These are phyloP conservation scores for Zygosaccharomyces lentus DNA, from an alignment of 805 yeast species.

Conservation along the genomic window DNA sequence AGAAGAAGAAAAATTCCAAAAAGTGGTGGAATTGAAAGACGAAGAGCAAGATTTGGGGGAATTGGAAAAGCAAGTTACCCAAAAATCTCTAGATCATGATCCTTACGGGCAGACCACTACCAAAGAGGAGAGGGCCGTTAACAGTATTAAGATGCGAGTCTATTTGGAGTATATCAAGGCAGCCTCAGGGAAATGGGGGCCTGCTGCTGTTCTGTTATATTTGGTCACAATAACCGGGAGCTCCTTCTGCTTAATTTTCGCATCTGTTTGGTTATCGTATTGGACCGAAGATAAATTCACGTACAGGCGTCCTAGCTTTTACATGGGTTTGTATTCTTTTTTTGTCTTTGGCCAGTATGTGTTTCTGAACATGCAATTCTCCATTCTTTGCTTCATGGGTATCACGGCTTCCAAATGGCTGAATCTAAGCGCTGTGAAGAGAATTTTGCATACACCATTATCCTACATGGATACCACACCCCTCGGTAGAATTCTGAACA, in stretches of 20 bases:
- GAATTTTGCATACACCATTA: slow-evolving; percentile 75
- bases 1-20: slow-evolving; percentile 5
- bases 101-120: slow-evolving; percentile 39
- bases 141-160: slow-evolving; percentile 46
- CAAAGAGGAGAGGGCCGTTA: slow-evolving; percentile 57
- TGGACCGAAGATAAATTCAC: slow-evolving; percentile 64
- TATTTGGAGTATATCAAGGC: slow-evolving; percentile 48
- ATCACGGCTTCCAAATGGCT: slow-evolving; percentile 52
- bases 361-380: slow-evolving; percentile 38
- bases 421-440: slow-evolving; percentile 57
- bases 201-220: slow-evolving; percentile 23
- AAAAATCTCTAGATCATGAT: slow-evolving; percentile 16
- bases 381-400: slow-evolving; percentile 39
- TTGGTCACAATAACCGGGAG: slow-evolving; percentile 24
- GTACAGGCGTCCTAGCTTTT: slow-evolving; percentile 47
- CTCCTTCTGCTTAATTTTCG: slow-evolving; percentile 31
- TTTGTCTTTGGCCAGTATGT: slow-evolving; percentile 46
- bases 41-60: slow-evolving; percentile 15
- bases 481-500: slow-evolving; percentile 75
- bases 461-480: slow-evolving; percentile 82
- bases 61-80: slow-evolving; percentile 19
- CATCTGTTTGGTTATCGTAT: slow-evolving; percentile 68
- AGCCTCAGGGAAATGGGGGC: slow-evolving; percentile 48
- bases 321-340: slow-evolving; percentile 73
- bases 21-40: slow-evolving; percentile 3